phyloP scores from a whole-genome alignment of 2,329 filamentous ascomycete species.

The Cadophora gregata region DNA sequence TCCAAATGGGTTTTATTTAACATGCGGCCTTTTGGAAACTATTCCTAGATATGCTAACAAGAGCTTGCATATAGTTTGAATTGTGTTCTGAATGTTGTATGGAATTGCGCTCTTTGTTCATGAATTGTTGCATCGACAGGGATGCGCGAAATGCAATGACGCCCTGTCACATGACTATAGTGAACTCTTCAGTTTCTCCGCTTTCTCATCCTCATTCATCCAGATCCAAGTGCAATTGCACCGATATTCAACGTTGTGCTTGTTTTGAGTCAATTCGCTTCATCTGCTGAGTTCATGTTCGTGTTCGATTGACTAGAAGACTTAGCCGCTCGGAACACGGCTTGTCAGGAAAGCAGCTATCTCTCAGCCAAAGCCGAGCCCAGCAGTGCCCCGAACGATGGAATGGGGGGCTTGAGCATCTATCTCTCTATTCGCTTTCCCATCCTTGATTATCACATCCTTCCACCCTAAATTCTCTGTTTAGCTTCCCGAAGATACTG shows the following conservation, averaged over 20 bases:
- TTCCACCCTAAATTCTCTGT: background rate
- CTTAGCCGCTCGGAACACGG: slow-evolving; percentile 40
- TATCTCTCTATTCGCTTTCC: background rate
- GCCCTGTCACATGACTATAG: slow-evolving; percentile 13
- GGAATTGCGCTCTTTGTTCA: background rate
- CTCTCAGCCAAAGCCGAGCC: slow-evolving; percentile 20
- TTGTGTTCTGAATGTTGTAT: background rate
- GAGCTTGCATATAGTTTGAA: background rate
- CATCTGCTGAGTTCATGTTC: slow-evolving; percentile 18
- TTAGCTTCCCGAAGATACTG: background rate
- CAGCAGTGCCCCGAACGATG: slow-evolving; percentile 34
- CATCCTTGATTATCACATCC: background rate
- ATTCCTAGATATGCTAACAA: background rate
- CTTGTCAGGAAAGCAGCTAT: slow-evolving; percentile 27
- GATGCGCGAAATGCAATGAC: background rate
- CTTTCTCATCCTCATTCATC: slow-evolving; percentile 6
- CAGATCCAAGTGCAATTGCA: slow-evolving; percentile 4
- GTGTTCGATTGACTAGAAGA: slow-evolving; percentile 27
- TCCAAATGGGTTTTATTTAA: background rate
- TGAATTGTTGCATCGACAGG: background rate
- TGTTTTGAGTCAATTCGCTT: no score
- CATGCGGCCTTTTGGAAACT: background rate
- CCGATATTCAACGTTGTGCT: slow-evolving; percentile 12
- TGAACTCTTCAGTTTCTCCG: background rate
- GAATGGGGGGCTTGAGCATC: slow-evolving; percentile 12